phyloP scores from a whole-genome alignment of 495 filamentous ascomycete genomes.

The Amorphotheca resinae region DNA sequence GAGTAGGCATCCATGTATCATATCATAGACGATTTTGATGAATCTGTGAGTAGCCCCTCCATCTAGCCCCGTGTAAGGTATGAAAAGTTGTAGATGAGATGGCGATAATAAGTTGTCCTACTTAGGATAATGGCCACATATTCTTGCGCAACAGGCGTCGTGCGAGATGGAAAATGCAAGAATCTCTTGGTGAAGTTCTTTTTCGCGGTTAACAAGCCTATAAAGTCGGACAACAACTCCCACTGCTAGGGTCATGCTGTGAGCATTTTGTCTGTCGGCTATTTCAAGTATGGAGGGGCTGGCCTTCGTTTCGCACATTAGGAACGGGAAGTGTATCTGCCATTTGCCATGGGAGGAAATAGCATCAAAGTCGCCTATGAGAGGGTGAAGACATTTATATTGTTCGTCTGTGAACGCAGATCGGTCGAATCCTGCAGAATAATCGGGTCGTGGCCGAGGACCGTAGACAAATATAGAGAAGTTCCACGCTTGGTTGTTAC shows the following conservation, averaged over 20 bases:
- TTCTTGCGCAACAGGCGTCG: slow-evolving; percentile 27
- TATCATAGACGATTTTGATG: slow-evolving; percentile 27
- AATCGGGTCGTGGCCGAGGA: too few species aligned
- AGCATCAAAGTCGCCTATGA: slow-evolving; percentile 20
- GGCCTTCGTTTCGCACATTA: slow-evolving; percentile 29
- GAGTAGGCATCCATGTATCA: slow-evolving; percentile 29
- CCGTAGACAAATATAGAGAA: neutral
- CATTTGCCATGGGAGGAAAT: slow-evolving; percentile 26
- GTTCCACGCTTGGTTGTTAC: neutral
- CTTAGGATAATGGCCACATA: slow-evolving; percentile 26
- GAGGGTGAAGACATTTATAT: slow-evolving; percentile 27
- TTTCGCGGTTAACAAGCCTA: slow-evolving; percentile 21
- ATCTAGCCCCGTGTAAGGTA: slow-evolving; percentile 2
- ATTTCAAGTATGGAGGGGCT: slow-evolving; percentile 23
- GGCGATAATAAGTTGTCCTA: slow-evolving; percentile 23
- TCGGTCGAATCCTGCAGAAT: too few species aligned
- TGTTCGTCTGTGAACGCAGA: slow-evolving; percentile 30
- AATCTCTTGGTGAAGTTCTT: slow-evolving; percentile 28
- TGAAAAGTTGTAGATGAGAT: slow-evolving; percentile 17
- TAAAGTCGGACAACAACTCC: slow-evolving; percentile 26
- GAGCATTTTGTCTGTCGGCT: slow-evolving; percentile 27
- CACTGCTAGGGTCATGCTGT: slow-evolving; percentile 31
- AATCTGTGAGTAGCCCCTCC: slow-evolving; percentile 3
- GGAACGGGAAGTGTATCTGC: slow-evolving; percentile 32
- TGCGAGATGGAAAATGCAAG: slow-evolving; percentile 17